Base-by-base conservation (phyloP, 23 red algal genomes). In the Gracilaria vermiculophylla region DNA sequence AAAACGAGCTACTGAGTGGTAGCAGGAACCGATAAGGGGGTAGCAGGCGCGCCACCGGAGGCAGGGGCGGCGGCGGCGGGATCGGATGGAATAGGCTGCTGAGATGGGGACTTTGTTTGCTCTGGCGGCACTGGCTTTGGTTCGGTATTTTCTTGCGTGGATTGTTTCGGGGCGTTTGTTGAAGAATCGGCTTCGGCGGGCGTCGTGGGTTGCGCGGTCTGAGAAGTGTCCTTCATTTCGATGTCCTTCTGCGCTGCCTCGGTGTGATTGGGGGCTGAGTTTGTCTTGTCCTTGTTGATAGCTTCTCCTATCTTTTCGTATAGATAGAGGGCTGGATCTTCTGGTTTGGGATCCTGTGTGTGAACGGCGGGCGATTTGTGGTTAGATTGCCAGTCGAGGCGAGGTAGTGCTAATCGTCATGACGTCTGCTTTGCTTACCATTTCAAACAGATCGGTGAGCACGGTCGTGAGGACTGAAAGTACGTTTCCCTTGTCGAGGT, bases 381-480 rank as follows among this genome's bases (percentile, higher is more conserved):
- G 77, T 41, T 36, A 62, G 77, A n/a, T 62, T 47, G 13, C n/a
- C n/a, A n/a, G n/a, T 43, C 34, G 64, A 41, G 34, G 64, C 35
- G 42, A n/a, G n/a, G n/a, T n/a, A n/a, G n/a, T n/a, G n/a, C n/a
- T n/a, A n/a, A n/a, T n/a, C n/a, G n/a, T n/a, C n/a, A n/a, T n/a
- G n/a, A n/a, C n/a, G n/a, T n/a, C n/a, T n/a, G n/a, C n/a, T 41
- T 36, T 41, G 67, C 87, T 23, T 81, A 91, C 88, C 53, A 92
- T 69, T 45, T 92, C 88, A 62, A 92, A 92, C 10, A 92, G 88
- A 81, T 92, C 88, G 27, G 88, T 92, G 25, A 92, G 88, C 19
- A 81, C 56, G 24, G 24, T 82, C 9, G 88, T 92, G 25, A 92
- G 88, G 3, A 92, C 52, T 45, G 50, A 57, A 39, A 82, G 57